Base-by-base conservation (phyloP, 179 eudicot genomes). In the Beta corolliflora region DNA sequence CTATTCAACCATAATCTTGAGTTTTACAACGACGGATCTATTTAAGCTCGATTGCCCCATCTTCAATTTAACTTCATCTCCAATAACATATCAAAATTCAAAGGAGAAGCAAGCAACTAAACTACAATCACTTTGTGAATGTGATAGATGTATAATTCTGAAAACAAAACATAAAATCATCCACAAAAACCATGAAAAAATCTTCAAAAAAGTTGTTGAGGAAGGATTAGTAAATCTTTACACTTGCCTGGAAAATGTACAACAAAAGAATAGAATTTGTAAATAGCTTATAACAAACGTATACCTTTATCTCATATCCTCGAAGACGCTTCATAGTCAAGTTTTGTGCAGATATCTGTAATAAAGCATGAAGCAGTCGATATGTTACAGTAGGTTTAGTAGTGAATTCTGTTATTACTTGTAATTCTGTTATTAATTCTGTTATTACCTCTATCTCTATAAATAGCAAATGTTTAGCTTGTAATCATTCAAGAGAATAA, bases 261-360 rank as follows among this genome's bases (percentile, higher is more conserved):
- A 21, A 63, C 29, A 60, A 60, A n/a, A n/a, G 10, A 71, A 3
- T 45, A 9, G 13, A 46, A 52, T 13, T 41, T 60, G 23, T 59
- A 31, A 19, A 52, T 14, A 54, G 16, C n/a, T 56, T 60, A 60
- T 72, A 65, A 75, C 36, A 82, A 78, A 64, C 11, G 25, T 19
- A 10, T 81, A 96, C 99, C 98, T 91, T 96, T 68, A 96, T 94
- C 83, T 96, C 99, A 81, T 89, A 81, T 77, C 99, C 99, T 77
- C 97, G 88, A 66, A 96, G 92, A 80, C 99, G 94, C 84, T 91
- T 92, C 97, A 96, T 90, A 52, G 92, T 91, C 88, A 96, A 86
- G 80, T 93, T 94, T 79, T 96, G 99, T 60, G 89, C 88, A 77
- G 89, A 85, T 86, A 96, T 93, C 99, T 96, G 97, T 88, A 79